These are phyloP conservation scores for Pharus latifolius DNA, from an alignment of 176 grass and related monocot genomes.

Conservation along the genomic window DNA sequence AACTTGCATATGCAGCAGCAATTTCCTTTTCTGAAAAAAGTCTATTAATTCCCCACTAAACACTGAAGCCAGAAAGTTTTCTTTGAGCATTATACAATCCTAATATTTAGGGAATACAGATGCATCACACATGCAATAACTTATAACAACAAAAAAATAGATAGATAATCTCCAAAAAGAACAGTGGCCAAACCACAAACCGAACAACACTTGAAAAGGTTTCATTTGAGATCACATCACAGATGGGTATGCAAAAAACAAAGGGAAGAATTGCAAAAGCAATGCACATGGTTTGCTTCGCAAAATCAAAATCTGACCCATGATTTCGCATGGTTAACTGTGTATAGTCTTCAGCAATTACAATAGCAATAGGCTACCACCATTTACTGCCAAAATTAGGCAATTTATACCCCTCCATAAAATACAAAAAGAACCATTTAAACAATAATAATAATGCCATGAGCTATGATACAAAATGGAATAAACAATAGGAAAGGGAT, in stretches of 20 bases:
- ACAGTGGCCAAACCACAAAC: background rate
- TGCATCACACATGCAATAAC: background rate
- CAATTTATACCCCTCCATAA: slow-evolving; percentile 34
- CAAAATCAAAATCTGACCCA: slow-evolving; percentile 38
- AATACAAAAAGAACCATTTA: slow-evolving; percentile 44
- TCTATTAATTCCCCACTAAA: background rate
- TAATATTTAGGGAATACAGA: background rate
- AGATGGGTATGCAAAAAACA: background rate
- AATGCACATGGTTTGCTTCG: slow-evolving; percentile 8
- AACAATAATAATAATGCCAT: slow-evolving; percentile 40
- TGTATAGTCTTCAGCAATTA: slow-evolving; percentile 43
- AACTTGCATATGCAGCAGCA: background rate
- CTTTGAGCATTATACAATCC: background rate
- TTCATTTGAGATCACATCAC: background rate
- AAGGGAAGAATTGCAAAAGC: background rate
- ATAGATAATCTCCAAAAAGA: background rate
- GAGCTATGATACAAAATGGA: slow-evolving; percentile 68
- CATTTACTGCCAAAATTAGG: slow-evolving; percentile 35
- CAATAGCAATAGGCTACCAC: slow-evolving; percentile 33
- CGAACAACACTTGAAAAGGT: background rate
- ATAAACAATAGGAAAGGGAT: slow-evolving; percentile 30
- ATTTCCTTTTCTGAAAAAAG: background rate
- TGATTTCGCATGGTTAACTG: slow-evolving; percentile 28
- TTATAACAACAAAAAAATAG: background rate
- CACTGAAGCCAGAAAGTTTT: background rate